Evolutionary conservation across 148 eudicot species (phyloP), one percentile per base, ranked within the genome.

Genomic region (Oxyria digyna): DNA sequence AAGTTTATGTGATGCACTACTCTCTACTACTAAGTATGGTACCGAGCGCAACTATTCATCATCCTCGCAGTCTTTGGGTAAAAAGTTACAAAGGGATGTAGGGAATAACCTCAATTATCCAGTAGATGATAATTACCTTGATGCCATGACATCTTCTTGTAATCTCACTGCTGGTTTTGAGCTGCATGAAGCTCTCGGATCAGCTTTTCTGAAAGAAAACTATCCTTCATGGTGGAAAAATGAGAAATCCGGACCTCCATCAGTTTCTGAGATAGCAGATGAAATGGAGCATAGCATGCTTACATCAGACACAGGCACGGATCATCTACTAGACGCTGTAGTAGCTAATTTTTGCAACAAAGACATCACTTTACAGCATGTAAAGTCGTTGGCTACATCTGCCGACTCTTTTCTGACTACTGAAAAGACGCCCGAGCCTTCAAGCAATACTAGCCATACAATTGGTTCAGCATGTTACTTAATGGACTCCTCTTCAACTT

Each of bases 301-400:
- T 62, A 87, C 78, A 17, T 70, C 75, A 15, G 86, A 83, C 69
- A 70, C 81, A 57, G 81, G 87, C 71, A 65, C 85, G 3, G 96
- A 89, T 73, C 80, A 92, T 78, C 96, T 89, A 73, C 77, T 92
- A 45, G 96, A 89, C 70, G 98, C 98, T 41, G 91, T 92, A 49
- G 89, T 92, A 62, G 96, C 89, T 70, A 85, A 77, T 68, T 79
- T 79, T 77, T 76, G 83, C 75, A 72, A 42, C 23, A 78, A 77
- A 27, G 81, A 76, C 50, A 59, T 27, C 71, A 75, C 75, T 43
- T 68, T 43, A 27, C 74, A 78, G 70, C 69, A 69, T 57, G 79
- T 70, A 33, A 76, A 69, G 66, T 82, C 90, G 5, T 74, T 73
- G 27, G 77, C 67, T 23, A 73, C 78, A 24, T 77, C 86, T 4